Evolutionary conservation across 805 yeast species (phyloP).

Genomic region (Yamadazyma phyllophila): DNA sequence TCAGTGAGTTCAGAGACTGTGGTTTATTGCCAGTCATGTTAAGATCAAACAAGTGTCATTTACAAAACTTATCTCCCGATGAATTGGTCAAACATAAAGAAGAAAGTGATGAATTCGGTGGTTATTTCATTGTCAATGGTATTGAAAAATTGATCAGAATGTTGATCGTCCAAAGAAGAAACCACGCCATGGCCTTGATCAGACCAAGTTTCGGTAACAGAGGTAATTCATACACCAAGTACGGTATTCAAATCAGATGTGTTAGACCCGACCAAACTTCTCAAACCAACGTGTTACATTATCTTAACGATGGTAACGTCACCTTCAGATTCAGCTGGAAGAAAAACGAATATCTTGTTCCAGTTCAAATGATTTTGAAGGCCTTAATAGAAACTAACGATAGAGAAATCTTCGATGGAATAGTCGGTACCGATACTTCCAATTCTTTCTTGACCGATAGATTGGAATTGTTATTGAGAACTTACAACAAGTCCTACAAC

Average conservation of each 20-base stretch:
- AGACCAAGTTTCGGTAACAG: slow-evolving; percentile 93
- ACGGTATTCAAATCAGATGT: slow-evolving; percentile 90
- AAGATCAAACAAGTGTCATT: slow-evolving; percentile 85
- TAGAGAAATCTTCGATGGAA: slow-evolving; percentile 93
- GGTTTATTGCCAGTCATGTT: slow-evolving; percentile 93
- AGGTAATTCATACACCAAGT: slow-evolving; percentile 85
- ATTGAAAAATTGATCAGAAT: slow-evolving; percentile 94
- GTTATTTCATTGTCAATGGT: slow-evolving; percentile 94
- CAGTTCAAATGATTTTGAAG: slow-evolving; percentile 88
- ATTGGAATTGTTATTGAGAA: slow-evolving; percentile 85
- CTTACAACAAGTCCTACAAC: slow-evolving; percentile 72
- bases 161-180: slow-evolving; percentile 96
- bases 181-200: slow-evolving; percentile 96
- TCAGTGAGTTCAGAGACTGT: slow-evolving; percentile 79
- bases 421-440: slow-evolving; percentile 81
- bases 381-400: slow-evolving; percentile 90
- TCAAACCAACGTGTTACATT: slow-evolving; percentile 95
- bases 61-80: slow-evolving; percentile 77
- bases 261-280: slow-evolving; percentile 98
- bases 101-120: slow-evolving; percentile 95
- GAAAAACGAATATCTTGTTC: slow-evolving; percentile 91
- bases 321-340: slow-evolving; percentile 97
- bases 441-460: slow-evolving; percentile 98
- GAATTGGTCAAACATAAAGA: slow-evolving; percentile 77
- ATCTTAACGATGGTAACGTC: slow-evolving; percentile 91